Conservation (phyloP, 2,329 filamentous ascomycete genomes). For the Verticillium dahliae region DNA sequence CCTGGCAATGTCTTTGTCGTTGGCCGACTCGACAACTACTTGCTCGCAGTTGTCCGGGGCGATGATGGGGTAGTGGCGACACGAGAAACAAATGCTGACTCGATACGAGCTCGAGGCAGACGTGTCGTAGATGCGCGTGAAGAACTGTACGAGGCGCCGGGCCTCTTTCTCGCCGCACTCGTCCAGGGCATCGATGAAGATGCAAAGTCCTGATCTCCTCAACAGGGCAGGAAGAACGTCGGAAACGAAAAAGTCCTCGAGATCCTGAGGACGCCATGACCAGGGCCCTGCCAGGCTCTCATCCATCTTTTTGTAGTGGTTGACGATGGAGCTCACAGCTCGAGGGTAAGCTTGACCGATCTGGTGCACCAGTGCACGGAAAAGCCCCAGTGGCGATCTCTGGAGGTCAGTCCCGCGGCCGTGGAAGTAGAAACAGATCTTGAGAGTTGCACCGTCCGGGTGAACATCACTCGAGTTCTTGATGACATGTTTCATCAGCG, state of each 20-base stretch:
- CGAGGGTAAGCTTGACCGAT: background rate
- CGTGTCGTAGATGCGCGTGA: slow-evolving; percentile 16
- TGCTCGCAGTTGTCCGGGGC: slow-evolving; percentile 11
- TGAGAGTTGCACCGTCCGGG: slow-evolving; percentile 4
- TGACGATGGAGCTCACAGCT: background rate
- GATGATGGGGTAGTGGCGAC: slow-evolving; percentile 23
- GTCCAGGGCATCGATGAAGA: slow-evolving; percentile 28
- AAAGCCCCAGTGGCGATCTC: slow-evolving; percentile 23
- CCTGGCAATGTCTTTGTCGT: slow-evolving; percentile 19
- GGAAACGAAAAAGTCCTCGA: background rate
- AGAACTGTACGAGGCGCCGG: slow-evolving; percentile 7
- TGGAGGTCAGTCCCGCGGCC: slow-evolving; percentile 22
- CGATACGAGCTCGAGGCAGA: slow-evolving; percentile 14
- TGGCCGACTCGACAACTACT: slow-evolving; percentile 23
- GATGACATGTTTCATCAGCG: slow-evolving; percentile 20
- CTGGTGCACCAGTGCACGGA: slow-evolving; percentile 26
- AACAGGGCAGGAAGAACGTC: slow-evolving; percentile 14
- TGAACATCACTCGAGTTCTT: background rate
- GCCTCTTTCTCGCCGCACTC: slow-evolving; percentile 21
- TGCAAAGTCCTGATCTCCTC: slow-evolving; percentile 10
- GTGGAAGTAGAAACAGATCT: slow-evolving; percentile 30
- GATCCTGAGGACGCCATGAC: slow-evolving; percentile 15
- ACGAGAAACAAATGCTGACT: slow-evolving; percentile 21
- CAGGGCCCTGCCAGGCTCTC: slow-evolving; percentile 8
- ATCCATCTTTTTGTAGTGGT: background rate